A percentile compares a stretch with the other conserved stretches of the same genome.
These are phyloP conservation scores for Cladobotryum mycophilum DNA, from an alignment of 2,329 filamentous ascomycete species.

Conservation along the genomic window DNA sequence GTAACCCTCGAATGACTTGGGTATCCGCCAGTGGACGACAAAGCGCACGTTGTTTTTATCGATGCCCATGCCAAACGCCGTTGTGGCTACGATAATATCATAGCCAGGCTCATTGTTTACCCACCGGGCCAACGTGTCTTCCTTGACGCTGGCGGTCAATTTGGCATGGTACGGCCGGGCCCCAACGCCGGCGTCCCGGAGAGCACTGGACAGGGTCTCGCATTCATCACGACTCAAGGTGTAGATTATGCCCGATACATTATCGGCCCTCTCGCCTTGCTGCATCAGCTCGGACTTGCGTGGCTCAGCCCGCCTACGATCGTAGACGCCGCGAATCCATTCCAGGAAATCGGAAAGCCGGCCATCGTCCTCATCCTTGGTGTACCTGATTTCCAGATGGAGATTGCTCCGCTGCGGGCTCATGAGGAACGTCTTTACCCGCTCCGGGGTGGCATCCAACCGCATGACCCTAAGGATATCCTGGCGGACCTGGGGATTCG, in stretches of 20 bases:
- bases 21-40: conserved; percentile 88
- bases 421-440: conserved; percentile 72
- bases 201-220: conserved; percentile 59
- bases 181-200: conserved; percentile 63
- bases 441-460: conserved; percentile 51
- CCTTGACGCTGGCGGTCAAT: conserved; percentile 60
- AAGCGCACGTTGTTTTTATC: conserved; percentile 94
- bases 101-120: conserved; percentile 68
- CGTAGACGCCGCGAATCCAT: conserved; percentile 71
- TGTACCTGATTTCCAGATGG: conserved; percentile 85
- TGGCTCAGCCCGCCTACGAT: conserved; percentile 55
- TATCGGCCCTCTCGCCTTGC: conserved; percentile 50
- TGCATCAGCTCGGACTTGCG: conserved; percentile 53
- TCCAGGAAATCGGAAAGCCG: conserved; percentile 66
- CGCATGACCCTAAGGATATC: conserved; percentile 75
- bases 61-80: conserved; percentile 96
- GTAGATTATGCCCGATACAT: conserved; percentile 73
- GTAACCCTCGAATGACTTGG: conserved; percentile 91
- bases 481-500: conserved; percentile 70
- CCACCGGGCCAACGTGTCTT: conserved; percentile 65
- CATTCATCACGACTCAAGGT: conserved; percentile 70
- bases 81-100: conserved; percentile 90
- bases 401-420: conserved; percentile 79
- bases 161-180: conserved; percentile 69
- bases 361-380: conserved; percentile 65